Percentiles rank a stretch among this genome's conserved stretches.
Evolutionary conservation across 2,329 filamentous ascomycete species (phyloP).

Genomic region (Emericellopsis atlantica): DNA sequence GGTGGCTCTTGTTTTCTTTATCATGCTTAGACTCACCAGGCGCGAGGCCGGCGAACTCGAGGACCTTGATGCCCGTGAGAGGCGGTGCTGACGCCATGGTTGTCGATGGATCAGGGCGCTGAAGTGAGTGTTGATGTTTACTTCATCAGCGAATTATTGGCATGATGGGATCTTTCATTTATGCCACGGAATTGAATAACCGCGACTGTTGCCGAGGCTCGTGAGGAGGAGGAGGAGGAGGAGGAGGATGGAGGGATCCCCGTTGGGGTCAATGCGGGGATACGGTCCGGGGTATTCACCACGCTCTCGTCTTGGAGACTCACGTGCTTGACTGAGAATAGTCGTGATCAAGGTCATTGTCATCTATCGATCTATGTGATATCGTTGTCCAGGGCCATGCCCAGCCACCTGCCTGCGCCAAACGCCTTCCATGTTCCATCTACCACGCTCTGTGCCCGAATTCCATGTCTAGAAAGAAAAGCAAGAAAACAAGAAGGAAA

Average conservation of each 20-base stretch:
- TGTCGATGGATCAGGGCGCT: not conserved
- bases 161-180: not conserved
- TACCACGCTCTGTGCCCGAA: not conserved
- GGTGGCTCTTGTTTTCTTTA: not conserved
- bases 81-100: slow-evolving; percentile 18
- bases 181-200: slow-evolving; percentile 1
- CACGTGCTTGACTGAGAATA: not conserved
- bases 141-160: not conserved
- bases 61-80: slow-evolving; percentile 39
- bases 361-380: not conserved
- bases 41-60: slow-evolving; percentile 49
- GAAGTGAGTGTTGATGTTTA: not conserved
- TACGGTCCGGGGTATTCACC: not conserved
- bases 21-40: slow-evolving; percentile 32
- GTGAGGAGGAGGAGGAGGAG: not conserved
- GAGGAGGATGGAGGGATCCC: too few species aligned
- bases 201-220: not conserved
- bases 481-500: slow-evolving; percentile 1
- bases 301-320: not conserved
- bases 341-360: not conserved
- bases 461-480: not conserved
- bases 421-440: too few species aligned
- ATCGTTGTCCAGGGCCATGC: not conserved
- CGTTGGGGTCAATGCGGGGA: not conserved
- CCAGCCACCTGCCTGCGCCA: not conserved